Conservation (phyloP, 768 basidiomycete species). For the Lactarius vividus region DNA sequence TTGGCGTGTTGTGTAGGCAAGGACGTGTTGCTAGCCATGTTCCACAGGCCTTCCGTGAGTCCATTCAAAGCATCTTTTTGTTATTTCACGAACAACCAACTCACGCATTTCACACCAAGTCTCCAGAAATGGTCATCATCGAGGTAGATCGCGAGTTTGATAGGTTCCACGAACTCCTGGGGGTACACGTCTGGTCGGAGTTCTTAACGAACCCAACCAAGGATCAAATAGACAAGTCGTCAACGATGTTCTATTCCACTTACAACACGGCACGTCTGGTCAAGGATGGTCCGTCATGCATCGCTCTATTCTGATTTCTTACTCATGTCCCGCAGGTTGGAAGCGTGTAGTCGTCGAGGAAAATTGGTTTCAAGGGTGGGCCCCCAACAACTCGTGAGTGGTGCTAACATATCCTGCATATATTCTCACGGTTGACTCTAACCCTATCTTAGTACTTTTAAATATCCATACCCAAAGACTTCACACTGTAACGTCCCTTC, state of each 20-base stretch:
- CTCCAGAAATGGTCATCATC: slow-evolving; percentile 46
- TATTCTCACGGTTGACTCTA: slow-evolving; percentile 1
- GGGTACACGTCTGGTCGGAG: slow-evolving; percentile 44
- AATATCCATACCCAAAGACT: slow-evolving; percentile 42
- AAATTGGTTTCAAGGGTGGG: slow-evolving; percentile 40
- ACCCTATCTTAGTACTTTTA: slow-evolving; percentile 31
- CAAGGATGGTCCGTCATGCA: slow-evolving; percentile 39
- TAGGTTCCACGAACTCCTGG: slow-evolving; percentile 39
- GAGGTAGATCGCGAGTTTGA: slow-evolving; percentile 38
- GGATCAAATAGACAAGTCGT: slow-evolving; percentile 33
- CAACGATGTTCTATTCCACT: slow-evolving; percentile 42
- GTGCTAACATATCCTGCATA: slow-evolving; percentile 7
- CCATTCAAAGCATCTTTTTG: neutral
- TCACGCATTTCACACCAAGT: slow-evolving; percentile 30
- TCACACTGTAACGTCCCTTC: slow-evolving; percentile 39
- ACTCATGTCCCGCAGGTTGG: slow-evolving; percentile 38
- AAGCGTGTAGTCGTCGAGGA: slow-evolving; percentile 46
- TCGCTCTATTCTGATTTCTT: neutral
- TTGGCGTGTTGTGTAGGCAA: slow-evolving; percentile 41
- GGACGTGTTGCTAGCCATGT: slow-evolving; percentile 39
- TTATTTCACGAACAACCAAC: neutral
- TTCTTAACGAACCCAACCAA: slow-evolving; percentile 36
- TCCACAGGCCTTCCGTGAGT: slow-evolving; percentile 45
- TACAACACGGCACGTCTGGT: slow-evolving; percentile 40
- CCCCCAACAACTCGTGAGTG: slow-evolving; percentile 33